Base-by-base conservation (phyloP, 2,329 filamentous ascomycete species). In the Fusarium sp. region DNA sequence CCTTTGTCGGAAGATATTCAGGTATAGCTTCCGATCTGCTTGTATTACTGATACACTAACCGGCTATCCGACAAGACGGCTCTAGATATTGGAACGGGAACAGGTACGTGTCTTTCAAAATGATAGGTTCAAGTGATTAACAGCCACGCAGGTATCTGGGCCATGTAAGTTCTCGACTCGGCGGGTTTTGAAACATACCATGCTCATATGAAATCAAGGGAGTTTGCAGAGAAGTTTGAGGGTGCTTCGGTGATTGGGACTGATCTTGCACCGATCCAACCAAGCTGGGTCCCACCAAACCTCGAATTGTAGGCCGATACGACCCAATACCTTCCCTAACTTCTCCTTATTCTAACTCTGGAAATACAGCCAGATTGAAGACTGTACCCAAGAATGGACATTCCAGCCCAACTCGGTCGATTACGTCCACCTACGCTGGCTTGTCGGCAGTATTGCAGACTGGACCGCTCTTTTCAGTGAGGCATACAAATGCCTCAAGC, bases 351-450 rank as follows among this genome's bases (percentile, higher is more conserved):
- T 1, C 35, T 41, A 21, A 41, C 14, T 5, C 13, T 14, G 0
- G 2, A n/a, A n/a, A n/a, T 4, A 3, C 9, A 63, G 59, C 7
- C 59, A 57, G 2, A 63, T 63, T 1, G 60, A 63, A 7, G 58
- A 57, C 6, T 63, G 60, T 3, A 57, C 50, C 0, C n/a, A 42
- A 15, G 39, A 63, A 1, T 63, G 60, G 50, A 50, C 58, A 0
- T 50, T 63, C 1, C 4, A 39, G 0, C 27, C 27, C 0, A 21
- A n/a, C 1, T 41, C 58, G 0, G 40, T 63, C 2, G 60, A 50
- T 3, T 63, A 63, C 2, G 45, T 56, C 2, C 58, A 63, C 5
- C 46, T 63, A 21, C 60, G 60, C 2, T 63, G 50, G 43, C 39
- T 63, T 5, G 35, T 63, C 1, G 50, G 43, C 0, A 50, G 58